Evolutionary conservation across 352 stramenopile genomes (phyloP).

Genomic region (Globisporangium spinosum): DNA sequence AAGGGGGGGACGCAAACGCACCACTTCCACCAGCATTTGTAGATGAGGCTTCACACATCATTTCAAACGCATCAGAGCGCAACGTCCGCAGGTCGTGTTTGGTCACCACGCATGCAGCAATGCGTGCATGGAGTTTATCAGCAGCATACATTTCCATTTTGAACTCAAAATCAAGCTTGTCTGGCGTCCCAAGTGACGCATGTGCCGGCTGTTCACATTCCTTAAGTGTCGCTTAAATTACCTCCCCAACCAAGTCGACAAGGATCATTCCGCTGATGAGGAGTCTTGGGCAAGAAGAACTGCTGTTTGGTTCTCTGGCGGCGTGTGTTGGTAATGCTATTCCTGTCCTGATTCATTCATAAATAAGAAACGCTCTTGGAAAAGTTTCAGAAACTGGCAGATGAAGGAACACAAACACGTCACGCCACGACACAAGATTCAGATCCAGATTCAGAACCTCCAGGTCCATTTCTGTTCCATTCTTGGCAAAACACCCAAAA

Average conservation of each 20-base stretch:
- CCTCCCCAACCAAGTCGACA: neutral
- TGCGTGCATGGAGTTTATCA: neutral
- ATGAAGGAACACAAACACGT: neutral
- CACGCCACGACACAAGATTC: neutral
- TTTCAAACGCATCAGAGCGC: neutral
- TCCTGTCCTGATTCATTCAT: neutral
- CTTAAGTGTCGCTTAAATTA: neutral
- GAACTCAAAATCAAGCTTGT: neutral
- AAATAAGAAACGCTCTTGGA: constrained; percentile 8
- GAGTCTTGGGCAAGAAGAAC: too few species aligned
- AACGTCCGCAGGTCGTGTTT: too few species aligned
- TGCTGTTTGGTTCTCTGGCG: neutral
- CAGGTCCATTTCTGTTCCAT: neutral
- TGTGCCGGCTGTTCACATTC: neutral
- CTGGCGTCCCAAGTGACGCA: constrained; percentile 6
- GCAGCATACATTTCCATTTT: neutral
- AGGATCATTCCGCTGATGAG: neutral
- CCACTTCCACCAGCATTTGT: neutral
- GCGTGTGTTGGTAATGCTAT: constrained; percentile 3
- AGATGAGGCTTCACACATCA: neutral
- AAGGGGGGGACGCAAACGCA: neutral
- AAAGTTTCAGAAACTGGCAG: neutral
- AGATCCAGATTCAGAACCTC: neutral
- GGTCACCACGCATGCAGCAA: too few species aligned
- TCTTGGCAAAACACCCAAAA: too few species aligned